Conservation (phyloP, 140 eudicot species). For the Cichorium intybus region DNA sequence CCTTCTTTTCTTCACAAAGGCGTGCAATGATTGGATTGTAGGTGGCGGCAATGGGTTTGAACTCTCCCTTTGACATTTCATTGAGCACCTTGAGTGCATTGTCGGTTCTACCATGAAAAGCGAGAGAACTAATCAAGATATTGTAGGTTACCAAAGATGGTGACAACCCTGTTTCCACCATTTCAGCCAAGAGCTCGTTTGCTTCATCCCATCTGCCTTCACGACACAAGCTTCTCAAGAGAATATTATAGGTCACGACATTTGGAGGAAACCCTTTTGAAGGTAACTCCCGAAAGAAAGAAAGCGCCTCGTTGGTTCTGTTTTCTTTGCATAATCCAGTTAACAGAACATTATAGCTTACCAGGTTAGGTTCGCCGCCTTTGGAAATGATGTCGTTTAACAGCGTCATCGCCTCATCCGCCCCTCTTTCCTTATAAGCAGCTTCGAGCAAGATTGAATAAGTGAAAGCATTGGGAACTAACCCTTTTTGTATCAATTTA, state of each 20-base stretch:
- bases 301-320: slow-evolving; percentile 64
- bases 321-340: slow-evolving; percentile 85
- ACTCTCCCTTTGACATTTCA: slow-evolving; percentile 54
- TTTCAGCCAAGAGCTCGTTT: slow-evolving; percentile 57
- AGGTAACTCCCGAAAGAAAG: slow-evolving; percentile 67
- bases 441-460: slow-evolving; percentile 80
- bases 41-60: slow-evolving; percentile 59
- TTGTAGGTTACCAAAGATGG: slow-evolving; percentile 74
- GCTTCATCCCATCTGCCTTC: slow-evolving; percentile 82
- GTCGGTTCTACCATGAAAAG: slow-evolving; percentile 69
- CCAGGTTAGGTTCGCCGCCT: slow-evolving; percentile 80
- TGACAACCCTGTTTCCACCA: slow-evolving; percentile 61
- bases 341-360: slow-evolving; percentile 68
- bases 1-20: slow-evolving; percentile 65
- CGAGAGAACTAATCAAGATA: slow-evolving; percentile 64
- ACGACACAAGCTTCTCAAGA: slow-evolving; percentile 67
- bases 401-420: slow-evolving; percentile 66
- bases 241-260: slow-evolving; percentile 72
- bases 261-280: slow-evolving; percentile 66
- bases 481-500: slow-evolving; percentile 51
- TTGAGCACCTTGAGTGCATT: slow-evolving; percentile 65
- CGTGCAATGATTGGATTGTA: slow-evolving; percentile 69
- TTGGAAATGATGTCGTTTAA: slow-evolving; percentile 58
- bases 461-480: slow-evolving; percentile 73
- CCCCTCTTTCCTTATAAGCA: slow-evolving; percentile 78